Percentiles rank a stretch among this genome's conserved stretches.
Evolutionary conservation across 2,329 filamentous ascomycete species (phyloP).

Genomic region (Malbranchea cinnamomea): DNA sequence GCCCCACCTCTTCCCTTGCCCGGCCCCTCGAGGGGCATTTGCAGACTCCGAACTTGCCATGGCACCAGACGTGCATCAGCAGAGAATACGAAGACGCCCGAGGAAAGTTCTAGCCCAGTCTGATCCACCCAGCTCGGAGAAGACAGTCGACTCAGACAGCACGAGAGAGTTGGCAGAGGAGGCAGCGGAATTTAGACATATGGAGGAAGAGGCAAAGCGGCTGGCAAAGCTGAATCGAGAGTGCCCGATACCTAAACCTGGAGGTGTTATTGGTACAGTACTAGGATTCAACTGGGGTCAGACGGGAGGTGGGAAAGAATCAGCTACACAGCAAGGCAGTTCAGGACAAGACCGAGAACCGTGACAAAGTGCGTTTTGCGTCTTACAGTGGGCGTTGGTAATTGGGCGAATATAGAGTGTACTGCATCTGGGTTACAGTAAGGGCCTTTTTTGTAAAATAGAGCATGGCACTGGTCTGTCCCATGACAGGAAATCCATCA

Average conservation of each 20-base stretch:
- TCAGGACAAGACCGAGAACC: too few species aligned
- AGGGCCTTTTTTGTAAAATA: too few species aligned
- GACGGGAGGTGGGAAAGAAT: background rate
- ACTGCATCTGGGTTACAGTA: too few species aligned
- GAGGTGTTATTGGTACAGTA: slow-evolving; percentile 60
- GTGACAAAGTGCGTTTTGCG: too few species aligned
- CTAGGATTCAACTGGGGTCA: slow-evolving; percentile 46
- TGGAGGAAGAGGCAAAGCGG: slow-evolving; percentile 26
- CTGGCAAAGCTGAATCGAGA: slow-evolving; percentile 44
- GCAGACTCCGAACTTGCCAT: slow-evolving; percentile 48
- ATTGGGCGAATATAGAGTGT: too few species aligned
- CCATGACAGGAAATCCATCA: too few species aligned
- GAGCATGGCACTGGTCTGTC: too few species aligned
- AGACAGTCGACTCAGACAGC: background rate
- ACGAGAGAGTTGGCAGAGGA: slow-evolving; percentile 17
- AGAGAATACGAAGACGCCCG: slow-evolving; percentile 21
- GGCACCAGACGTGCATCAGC: slow-evolving; percentile 29
- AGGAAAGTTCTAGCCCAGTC: slow-evolving; percentile 16
- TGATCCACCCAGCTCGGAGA: background rate
- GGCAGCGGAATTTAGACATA: slow-evolving; percentile 29
- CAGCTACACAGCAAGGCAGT: background rate
- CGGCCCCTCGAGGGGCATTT: slow-evolving; percentile 59
- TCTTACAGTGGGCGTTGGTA: too few species aligned
- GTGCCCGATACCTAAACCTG: slow-evolving; percentile 85
- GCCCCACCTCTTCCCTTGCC: slow-evolving; percentile 83